A percentile compares a stretch with the other conserved stretches of the same genome.
Conservation (phyloP, 2,329 filamentous ascomycete species). For the Boeremia exigua region DNA sequence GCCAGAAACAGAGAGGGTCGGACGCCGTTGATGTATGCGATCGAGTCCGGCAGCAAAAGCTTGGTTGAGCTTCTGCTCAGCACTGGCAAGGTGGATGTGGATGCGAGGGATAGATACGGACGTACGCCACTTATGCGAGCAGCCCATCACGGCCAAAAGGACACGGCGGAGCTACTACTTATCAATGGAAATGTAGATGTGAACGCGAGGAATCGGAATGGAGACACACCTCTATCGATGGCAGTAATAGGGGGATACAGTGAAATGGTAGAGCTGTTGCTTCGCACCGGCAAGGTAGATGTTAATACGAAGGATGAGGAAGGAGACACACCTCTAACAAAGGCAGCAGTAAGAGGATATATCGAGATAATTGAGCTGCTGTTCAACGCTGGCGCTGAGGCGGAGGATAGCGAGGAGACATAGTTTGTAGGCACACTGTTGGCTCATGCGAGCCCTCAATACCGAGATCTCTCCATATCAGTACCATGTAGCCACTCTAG, state of each 20-base stretch:
- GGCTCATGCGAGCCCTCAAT: too few relatives aligned
- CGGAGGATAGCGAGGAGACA: too few relatives aligned
- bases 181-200: not conserved
- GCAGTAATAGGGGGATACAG: not conserved
- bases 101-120: not conserved
- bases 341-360: conserved; percentile 9
- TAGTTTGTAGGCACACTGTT: too few relatives aligned
- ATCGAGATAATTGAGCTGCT: not conserved
- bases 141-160: not conserved
- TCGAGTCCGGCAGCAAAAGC: not conserved
- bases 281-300: not conserved
- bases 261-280: not conserved
- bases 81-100: not conserved
- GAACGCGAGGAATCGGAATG: not conserved
- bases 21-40: not conserved
- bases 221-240: not conserved
- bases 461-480: too few relatives aligned
- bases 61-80: not conserved
- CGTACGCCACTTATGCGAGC: not conserved
- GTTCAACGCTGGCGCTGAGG: too few relatives aligned
- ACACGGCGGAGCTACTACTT: not conserved
- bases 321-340: not conserved
- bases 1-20: not conserved
- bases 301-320: conserved; percentile 5
- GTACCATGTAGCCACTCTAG: too few relatives aligned